These are phyloP conservation scores for Cicer arietinum DNA, from an alignment of 306 rosid species.

Conservation along the genomic window DNA sequence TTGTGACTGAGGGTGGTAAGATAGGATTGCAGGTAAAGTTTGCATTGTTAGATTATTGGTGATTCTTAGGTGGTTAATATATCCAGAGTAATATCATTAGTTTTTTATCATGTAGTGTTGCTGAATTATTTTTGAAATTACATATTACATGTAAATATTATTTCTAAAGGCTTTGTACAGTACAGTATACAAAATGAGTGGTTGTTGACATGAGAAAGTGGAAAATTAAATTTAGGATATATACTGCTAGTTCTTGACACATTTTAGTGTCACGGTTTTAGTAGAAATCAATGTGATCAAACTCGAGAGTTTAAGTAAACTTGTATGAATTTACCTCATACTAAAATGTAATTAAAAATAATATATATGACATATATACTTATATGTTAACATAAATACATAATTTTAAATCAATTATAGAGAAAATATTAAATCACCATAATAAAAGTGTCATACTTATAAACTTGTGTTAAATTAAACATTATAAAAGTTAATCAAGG, in stretches of 20 bases:
- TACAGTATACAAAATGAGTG: conserved; percentile 48
- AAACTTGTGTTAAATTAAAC: no score
- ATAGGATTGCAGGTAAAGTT: conserved; percentile 87
- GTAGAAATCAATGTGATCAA: background rate
- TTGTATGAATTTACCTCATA: no score
- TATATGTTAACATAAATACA: no score
- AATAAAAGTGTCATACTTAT: no score
- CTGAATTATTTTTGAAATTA: conserved; percentile 40
- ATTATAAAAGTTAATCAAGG: no score
- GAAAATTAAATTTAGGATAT: conserved; percentile 34
- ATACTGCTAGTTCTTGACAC: conserved; percentile 27
- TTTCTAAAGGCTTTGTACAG: conserved; percentile 52
- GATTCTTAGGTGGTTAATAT: conserved; percentile 43
- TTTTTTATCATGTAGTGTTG: conserved; percentile 37
- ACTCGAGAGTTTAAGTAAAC: no score
- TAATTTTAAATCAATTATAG: no score
- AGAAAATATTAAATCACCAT: no score
- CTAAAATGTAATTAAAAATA: no score
- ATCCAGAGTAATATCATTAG: conserved; percentile 29
- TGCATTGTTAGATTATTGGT: conserved; percentile 82
- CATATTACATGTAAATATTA: conserved; percentile 40
- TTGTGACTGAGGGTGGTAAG: conserved; percentile 77
- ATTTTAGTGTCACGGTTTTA: background rate
- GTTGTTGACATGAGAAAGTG: conserved; percentile 43
- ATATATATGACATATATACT: no score